Conservation (phyloP, 2,329 filamentous ascomycete species). For the Cadophora sp. region DNA sequence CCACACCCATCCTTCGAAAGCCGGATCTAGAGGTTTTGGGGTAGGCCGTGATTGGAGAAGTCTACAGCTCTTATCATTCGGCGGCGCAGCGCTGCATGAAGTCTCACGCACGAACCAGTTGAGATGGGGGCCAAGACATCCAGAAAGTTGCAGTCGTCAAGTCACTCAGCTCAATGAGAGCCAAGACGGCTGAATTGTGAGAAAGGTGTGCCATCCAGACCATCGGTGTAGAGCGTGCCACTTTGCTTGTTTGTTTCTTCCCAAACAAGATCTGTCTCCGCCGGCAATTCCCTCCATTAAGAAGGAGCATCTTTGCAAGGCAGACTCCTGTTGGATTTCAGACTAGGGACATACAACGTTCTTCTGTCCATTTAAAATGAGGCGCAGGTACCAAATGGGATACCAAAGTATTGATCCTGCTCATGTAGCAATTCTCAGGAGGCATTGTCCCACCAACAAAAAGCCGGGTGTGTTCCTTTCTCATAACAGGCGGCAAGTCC, state of each 20-base stretch:
- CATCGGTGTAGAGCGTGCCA: neutral
- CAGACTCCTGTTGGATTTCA: neutral
- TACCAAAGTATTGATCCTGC: neutral
- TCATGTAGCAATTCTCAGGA: neutral
- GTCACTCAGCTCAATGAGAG: neutral
- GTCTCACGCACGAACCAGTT: neutral
- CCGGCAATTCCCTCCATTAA: neutral
- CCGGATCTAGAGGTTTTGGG: neutral
- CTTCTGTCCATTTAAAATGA: neutral
- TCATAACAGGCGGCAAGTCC: neutral
- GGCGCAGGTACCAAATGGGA: neutral
- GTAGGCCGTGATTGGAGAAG: slow-evolving; percentile 9
- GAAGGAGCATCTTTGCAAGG: neutral
- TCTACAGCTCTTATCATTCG: slow-evolving; percentile 1
- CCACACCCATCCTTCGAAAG: slow-evolving; percentile 2
- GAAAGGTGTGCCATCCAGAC: neutral
- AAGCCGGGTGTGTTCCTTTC: neutral
- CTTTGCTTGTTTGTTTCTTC: neutral
- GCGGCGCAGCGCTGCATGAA: slow-evolving; percentile 4
- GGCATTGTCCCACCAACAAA: neutral
- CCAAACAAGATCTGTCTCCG: neutral
- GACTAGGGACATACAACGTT: neutral
- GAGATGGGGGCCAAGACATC: slow-evolving; percentile 6
- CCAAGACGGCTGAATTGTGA: neutral
- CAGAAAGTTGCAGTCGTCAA: neutral